A percentile compares a stretch with the other conserved stretches of the same genome.
phyloP scores from a whole-genome alignment of 2,329 filamentous ascomycete species.

The Colletotrichum filicis region DNA sequence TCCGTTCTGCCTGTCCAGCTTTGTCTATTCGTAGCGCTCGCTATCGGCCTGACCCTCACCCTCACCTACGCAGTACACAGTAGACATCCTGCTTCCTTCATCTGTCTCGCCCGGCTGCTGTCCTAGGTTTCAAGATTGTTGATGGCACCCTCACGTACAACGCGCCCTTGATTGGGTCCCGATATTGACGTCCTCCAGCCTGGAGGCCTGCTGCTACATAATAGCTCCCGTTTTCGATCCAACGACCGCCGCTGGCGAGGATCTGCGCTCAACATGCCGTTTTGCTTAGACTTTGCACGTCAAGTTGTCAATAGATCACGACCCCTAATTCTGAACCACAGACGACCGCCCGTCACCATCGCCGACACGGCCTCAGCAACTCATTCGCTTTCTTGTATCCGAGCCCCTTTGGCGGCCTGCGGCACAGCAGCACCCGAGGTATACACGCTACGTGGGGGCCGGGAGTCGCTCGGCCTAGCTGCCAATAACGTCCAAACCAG shows the following conservation, averaged over 20 bases:
- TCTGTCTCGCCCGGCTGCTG: neutral
- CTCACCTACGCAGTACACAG: neutral
- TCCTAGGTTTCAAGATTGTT: neutral
- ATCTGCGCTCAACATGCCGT: neutral
- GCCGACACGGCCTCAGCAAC: neutral
- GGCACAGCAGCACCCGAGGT: slow-evolving; percentile 19
- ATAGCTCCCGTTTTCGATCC: neutral
- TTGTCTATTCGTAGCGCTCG: neutral
- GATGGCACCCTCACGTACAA: neutral
- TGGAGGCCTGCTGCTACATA: slow-evolving; percentile 3
- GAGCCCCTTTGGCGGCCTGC: slow-evolving; percentile 9
- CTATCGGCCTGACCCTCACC: neutral
- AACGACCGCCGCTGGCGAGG: neutral
- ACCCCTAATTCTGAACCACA: slow-evolving; percentile 13
- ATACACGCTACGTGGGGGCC: slow-evolving; percentile 18
- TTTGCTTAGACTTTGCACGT: slow-evolving; percentile 15
- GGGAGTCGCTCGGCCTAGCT: slow-evolving; percentile 18
- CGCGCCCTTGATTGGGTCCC: neutral
- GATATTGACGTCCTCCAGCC: neutral
- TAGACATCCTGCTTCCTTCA: neutral
- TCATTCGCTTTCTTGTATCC: neutral
- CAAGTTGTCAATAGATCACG: neutral
- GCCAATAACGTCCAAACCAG: slow-evolving; percentile 11
- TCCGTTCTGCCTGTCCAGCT: neutral
- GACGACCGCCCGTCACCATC: slow-evolving; percentile 12